Conservation (phyloP, 2,329 filamentous ascomycete genomes). For the Phyllosticta citribraziliensis region DNA sequence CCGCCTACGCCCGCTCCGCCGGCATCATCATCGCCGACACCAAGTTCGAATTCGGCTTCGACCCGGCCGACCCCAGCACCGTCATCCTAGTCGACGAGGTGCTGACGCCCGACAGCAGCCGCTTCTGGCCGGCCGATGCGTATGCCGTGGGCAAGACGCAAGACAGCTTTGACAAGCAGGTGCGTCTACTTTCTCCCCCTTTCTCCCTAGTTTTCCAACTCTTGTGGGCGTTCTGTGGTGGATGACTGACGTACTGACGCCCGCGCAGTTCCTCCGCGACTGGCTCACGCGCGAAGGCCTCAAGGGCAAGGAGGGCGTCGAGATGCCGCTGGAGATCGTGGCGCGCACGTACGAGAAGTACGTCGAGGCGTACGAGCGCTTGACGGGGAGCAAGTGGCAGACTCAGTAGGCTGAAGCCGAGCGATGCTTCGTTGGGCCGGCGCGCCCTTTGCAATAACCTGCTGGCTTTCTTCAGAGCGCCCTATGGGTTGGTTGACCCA, state of each 20-base stretch:
- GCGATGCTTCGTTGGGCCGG: no score
- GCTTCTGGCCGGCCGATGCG: slow-evolving; percentile 72
- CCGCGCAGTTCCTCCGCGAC: slow-evolving; percentile 51
- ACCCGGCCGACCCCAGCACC: slow-evolving; percentile 41
- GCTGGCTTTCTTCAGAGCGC: no score
- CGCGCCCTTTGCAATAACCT: no score
- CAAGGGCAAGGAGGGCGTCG: slow-evolving; percentile 64
- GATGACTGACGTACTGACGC: not conserved
- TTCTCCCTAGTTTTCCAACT: not conserved
- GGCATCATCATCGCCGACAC: slow-evolving; percentile 72
- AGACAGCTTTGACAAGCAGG: slow-evolving; percentile 71
- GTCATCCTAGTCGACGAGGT: slow-evolving; percentile 77
- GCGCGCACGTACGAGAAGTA: slow-evolving; percentile 63
- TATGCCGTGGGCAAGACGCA: slow-evolving; percentile 67
- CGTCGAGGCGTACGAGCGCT: slow-evolving; percentile 60
- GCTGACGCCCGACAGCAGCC: slow-evolving; percentile 62
- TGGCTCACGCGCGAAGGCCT: slow-evolving; percentile 67
- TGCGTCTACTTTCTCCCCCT: not conserved
- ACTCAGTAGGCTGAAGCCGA: no score
- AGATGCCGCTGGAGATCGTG: slow-evolving; percentile 63
- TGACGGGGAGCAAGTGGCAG: slow-evolving; percentile 46
- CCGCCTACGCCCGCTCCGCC: slow-evolving; percentile 52
- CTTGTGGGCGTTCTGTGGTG: not conserved
- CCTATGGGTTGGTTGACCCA: no score
- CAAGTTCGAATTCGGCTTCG: slow-evolving; percentile 67